A percentile compares a stretch with the other conserved stretches of the same genome.
Conservation (phyloP, 495 filamentous ascomycete genomes). For the Penicillium fimorum region DNA sequence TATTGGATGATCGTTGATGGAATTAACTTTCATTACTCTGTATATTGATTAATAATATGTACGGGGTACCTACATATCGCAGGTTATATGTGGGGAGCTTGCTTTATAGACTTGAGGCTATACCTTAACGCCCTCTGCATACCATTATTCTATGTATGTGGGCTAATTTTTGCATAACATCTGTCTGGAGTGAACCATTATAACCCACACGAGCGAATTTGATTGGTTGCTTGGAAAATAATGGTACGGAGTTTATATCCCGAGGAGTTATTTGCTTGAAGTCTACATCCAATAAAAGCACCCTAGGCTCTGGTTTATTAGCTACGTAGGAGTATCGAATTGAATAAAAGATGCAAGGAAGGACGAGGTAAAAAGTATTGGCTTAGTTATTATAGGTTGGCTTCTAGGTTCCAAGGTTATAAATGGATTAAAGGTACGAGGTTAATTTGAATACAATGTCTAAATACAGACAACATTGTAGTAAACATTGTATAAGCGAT, state of each 20-base stretch:
- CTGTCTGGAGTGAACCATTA: background rate
- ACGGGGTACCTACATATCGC: background rate
- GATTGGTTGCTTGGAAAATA: background rate
- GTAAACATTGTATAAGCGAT: background rate
- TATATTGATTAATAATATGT: background rate
- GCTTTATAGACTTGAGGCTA: background rate
- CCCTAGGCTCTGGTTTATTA: background rate
- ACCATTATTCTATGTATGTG: background rate
- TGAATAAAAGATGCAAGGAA: background rate
- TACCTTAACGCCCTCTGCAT: background rate
- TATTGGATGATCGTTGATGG: background rate
- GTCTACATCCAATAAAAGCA: background rate
- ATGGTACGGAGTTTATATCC: background rate
- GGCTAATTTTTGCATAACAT: background rate
- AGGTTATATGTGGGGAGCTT: background rate
- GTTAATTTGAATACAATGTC: too few species aligned
- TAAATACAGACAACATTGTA: background rate
- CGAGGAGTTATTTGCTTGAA: background rate
- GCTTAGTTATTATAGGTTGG: background rate
- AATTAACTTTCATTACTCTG: background rate
- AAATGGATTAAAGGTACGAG: background rate
- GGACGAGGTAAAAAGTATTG: too few species aligned
- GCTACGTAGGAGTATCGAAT: background rate
- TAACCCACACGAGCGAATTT: too few species aligned
- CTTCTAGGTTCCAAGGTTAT: background rate